These are phyloP conservation scores for Fusarium mundagurra DNA, from an alignment of 2,329 filamentous ascomycete genomes.

Conservation along the genomic window DNA sequence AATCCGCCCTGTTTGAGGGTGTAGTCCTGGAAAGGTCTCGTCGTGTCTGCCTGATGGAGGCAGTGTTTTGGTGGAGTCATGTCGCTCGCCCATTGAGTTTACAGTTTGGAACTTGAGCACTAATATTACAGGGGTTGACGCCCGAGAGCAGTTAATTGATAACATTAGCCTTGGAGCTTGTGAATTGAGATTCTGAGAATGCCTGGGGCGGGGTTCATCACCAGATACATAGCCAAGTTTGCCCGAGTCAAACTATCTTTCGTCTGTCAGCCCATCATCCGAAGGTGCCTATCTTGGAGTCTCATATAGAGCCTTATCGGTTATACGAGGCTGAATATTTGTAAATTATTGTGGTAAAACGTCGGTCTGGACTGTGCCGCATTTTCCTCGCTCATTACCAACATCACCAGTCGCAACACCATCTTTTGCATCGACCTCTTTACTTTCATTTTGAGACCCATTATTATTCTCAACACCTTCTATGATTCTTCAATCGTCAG, in stretches of 20 bases:
- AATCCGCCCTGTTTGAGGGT: not conserved
- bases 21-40: not conserved
- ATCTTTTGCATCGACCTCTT: not conserved
- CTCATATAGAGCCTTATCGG: not conserved
- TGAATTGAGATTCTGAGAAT: not conserved
- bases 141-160: not conserved
- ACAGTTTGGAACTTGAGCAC: not conserved
- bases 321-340: not conserved
- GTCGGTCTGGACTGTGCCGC: not conserved
- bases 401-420: not conserved
- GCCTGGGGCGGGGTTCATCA: constrained; percentile 7
- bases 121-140: not conserved
- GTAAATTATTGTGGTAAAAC: not conserved
- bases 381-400: not conserved
- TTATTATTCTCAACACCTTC: not conserved
- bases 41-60: constrained; percentile 9
- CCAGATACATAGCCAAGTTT: not conserved
- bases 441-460: not conserved
- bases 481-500: not conserved
- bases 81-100: not conserved
- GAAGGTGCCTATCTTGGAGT: not conserved
- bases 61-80: not conserved
- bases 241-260: not conserved
- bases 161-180: not conserved
- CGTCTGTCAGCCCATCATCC: not conserved